A percentile compares a stretch with the other conserved stretches of the same genome.
Conservation (phyloP, 495 filamentous ascomycete genomes). For the Talaromyces proteolyticus region DNA sequence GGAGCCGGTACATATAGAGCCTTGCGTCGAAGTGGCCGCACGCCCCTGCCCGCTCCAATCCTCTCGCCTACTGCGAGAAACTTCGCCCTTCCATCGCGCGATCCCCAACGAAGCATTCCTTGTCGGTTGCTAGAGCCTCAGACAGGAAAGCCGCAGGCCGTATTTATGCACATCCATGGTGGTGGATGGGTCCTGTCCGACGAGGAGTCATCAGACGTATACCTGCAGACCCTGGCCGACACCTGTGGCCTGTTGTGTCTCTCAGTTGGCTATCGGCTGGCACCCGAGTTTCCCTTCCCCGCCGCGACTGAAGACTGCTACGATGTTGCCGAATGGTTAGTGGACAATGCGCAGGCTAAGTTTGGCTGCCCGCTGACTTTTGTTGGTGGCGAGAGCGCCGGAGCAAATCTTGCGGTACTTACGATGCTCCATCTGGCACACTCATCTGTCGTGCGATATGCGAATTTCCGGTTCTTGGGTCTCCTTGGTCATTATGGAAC, state of each 20-base stretch:
- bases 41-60: constrained; percentile 31
- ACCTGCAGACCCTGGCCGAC: constrained; percentile 27
- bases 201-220: constrained; percentile 18
- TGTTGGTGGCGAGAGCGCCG: constrained; percentile 31
- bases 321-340: constrained; percentile 46
- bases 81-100: constrained; percentile 42
- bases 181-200: constrained; percentile 40
- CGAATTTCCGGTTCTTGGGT: constrained; percentile 28
- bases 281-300: constrained; percentile 38
- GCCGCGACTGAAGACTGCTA: constrained; percentile 44
- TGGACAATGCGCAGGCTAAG: constrained; percentile 29
- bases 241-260: constrained; percentile 34
- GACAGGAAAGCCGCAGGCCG: constrained; percentile 31
- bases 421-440: constrained; percentile 38
- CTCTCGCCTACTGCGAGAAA: constrained; percentile 27
- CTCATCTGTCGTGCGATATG: constrained; percentile 11
- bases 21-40: constrained; percentile 37
- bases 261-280: constrained; percentile 53
- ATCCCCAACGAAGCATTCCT: constrained; percentile 37
- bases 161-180: constrained; percentile 50
- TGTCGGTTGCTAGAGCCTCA: constrained; percentile 42
- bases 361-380: constrained; percentile 20
- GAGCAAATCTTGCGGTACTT: constrained; percentile 39
- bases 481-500: constrained; percentile 40
- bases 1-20: constrained; percentile 29